A percentile compares a stretch with the other conserved stretches of the same genome.
Conservation (phyloP, 768 basidiomycete genomes). For the Boletus insuetus region DNA sequence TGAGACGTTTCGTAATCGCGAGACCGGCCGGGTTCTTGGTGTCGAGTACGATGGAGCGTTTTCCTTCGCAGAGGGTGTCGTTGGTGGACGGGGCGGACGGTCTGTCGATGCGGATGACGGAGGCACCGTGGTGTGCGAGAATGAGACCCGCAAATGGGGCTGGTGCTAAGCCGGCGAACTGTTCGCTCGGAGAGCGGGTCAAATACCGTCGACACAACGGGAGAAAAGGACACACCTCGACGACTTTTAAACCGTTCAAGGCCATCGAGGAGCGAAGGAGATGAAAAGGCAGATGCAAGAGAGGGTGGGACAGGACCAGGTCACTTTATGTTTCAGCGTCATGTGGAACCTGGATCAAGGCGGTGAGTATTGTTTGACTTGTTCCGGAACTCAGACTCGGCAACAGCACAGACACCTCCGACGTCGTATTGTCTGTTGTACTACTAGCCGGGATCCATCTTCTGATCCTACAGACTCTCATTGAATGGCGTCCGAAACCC, state of each 20-base stretch:
- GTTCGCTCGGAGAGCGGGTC: neutral
- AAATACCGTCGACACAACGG: neutral
- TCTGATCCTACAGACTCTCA: too few species aligned
- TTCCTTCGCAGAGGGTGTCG: slow-evolving; percentile 66
- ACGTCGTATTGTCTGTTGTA: too few species aligned
- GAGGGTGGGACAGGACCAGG: neutral
- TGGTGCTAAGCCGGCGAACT: slow-evolving; percentile 84
- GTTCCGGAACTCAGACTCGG: too few species aligned
- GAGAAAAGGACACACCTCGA: slow-evolving; percentile 38
- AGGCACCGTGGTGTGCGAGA: slow-evolving; percentile 77
- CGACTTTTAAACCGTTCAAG: slow-evolving; percentile 47
- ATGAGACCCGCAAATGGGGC: slow-evolving; percentile 78
- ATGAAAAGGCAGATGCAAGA: neutral
- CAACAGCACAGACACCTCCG: too few species aligned
- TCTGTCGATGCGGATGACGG: slow-evolving; percentile 71
- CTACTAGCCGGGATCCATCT: too few species aligned
- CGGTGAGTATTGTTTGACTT: too few species aligned
- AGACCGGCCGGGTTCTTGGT: slow-evolving; percentile 60
- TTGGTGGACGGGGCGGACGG: slow-evolving; percentile 38
- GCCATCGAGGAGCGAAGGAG: slow-evolving; percentile 35
- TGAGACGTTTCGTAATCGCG: slow-evolving; percentile 53
- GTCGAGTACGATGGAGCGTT: slow-evolving; percentile 72
- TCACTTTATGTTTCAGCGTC: slow-evolving; percentile 14
- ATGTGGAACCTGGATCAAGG: neutral
- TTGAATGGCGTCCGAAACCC: too few species aligned